Evolutionary conservation across 768 basidiomycete species (phyloP).

Genomic region (Podaxis sp.): DNA sequence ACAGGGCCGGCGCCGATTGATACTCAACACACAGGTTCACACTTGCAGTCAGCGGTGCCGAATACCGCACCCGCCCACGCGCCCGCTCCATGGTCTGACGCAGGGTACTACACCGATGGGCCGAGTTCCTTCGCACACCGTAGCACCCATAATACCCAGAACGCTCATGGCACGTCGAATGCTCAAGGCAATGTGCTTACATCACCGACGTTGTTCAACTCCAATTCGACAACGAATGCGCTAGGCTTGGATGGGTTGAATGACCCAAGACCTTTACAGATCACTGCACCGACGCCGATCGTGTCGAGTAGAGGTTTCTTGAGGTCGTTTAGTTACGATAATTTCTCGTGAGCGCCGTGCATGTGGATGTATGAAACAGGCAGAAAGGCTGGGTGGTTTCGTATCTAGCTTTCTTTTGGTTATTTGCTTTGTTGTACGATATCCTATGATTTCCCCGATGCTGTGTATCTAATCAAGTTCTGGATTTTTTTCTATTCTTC

Average conservation of each 20-base stretch:
- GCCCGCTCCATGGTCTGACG: not conserved
- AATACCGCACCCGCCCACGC: constrained; percentile 4
- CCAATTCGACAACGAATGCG: constrained; percentile 28
- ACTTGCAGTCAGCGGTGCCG: not conserved
- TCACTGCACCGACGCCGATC: constrained; percentile 35
- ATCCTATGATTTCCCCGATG: not conserved
- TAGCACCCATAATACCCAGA: not conserved
- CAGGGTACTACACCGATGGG: constrained; percentile 16
- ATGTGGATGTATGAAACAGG: not conserved
- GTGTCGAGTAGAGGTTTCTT: constrained; percentile 28
- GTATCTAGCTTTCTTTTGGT: constrained; percentile 7
- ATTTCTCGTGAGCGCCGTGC: not conserved
- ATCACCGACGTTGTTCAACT: constrained; percentile 19
- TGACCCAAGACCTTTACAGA: constrained; percentile 20
- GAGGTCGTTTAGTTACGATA: constrained; percentile 31
- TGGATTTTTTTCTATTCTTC: not conserved
- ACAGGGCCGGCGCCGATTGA: not conserved
- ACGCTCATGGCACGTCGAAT: not conserved
- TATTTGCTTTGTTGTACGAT: not conserved
- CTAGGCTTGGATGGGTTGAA: constrained; percentile 24
- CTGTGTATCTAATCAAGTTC: not conserved
- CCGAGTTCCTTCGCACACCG: not conserved
- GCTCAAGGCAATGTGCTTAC: constrained; percentile 1
- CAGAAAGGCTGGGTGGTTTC: constrained; percentile 5
- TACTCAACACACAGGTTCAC: constrained; percentile 6